Percentiles rank a stretch among this genome's conserved stretches.
Evolutionary conservation across 176 grass and related monocot genomes (phyloP).

Genomic region (Rhynchospora tenuis): DNA sequence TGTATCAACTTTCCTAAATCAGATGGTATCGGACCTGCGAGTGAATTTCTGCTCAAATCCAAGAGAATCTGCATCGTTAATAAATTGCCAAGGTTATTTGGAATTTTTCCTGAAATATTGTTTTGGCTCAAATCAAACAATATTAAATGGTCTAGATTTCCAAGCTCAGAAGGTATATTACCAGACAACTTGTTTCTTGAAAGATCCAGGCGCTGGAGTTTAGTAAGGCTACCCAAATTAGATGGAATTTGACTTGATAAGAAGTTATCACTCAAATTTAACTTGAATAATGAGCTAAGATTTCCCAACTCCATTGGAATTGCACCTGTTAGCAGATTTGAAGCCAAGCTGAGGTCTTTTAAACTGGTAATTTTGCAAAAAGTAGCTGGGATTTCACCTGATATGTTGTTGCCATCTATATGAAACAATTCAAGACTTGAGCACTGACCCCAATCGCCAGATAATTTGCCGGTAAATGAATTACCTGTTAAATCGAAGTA

Average conservation of each 20-base stretch:
- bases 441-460: constrained; percentile 38
- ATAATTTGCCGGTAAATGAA: constrained; percentile 39
- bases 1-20: constrained; percentile 43
- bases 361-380: constrained; percentile 29
- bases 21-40: constrained; percentile 51
- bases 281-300: constrained; percentile 34
- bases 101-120: constrained; percentile 56
- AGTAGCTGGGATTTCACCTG: constrained; percentile 42
- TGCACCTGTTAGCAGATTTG: constrained; percentile 35
- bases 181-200: constrained; percentile 48
- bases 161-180: constrained; percentile 38
- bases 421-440: constrained; percentile 44
- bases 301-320: constrained; percentile 45
- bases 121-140: constrained; percentile 65
- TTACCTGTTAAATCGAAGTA: constrained; percentile 59
- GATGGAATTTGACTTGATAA: constrained; percentile 42
- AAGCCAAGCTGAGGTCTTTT: constrained; percentile 44
- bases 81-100: constrained; percentile 63
- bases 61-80: constrained; percentile 49
- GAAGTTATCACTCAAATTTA: constrained; percentile 56
- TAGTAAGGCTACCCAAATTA: constrained; percentile 16
- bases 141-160: constrained; percentile 30
- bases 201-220: constrained; percentile 43
- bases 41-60: constrained; percentile 84
- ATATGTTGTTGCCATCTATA: constrained; percentile 50